A percentile compares a stretch with the other conserved stretches of the same genome.
Evolutionary conservation across 2,329 filamentous ascomycete species (phyloP).

Genomic region (Penicillium aurantiogriseum): DNA sequence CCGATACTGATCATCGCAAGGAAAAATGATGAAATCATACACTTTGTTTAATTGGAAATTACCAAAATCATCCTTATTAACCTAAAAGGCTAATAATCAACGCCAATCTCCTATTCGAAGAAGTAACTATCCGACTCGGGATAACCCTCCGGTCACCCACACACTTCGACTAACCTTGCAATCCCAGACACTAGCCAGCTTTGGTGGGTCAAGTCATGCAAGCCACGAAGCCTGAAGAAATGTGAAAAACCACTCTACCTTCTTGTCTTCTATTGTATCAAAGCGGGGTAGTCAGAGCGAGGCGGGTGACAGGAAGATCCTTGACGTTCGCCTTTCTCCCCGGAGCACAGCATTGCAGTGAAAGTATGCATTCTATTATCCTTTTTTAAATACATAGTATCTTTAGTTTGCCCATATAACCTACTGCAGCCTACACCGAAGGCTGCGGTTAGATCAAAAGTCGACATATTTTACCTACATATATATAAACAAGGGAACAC

Average conservation of each 20-base stretch:
- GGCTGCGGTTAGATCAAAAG: neutral
- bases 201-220: neutral
- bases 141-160: neutral
- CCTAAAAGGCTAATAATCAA: neutral
- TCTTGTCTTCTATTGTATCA: neutral
- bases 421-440: neutral
- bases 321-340: neutral
- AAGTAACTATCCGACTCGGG: neutral
- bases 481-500: neutral
- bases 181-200: neutral
- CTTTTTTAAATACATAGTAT: neutral
- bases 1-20: neutral
- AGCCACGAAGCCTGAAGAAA: neutral
- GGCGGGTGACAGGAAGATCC: neutral
- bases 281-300: conserved; percentile 2
- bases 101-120: neutral
- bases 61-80: neutral
- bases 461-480: neutral
- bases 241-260: neutral
- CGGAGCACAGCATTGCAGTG: neutral
- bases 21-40: neutral
- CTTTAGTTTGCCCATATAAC: neutral
- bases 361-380: neutral
- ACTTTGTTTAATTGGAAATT: neutral
- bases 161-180: neutral